These are phyloP conservation scores for Irineochytrium annulatum DNA, from an alignment of 192 early-diverging fungal species.

Conservation along the genomic window DNA sequence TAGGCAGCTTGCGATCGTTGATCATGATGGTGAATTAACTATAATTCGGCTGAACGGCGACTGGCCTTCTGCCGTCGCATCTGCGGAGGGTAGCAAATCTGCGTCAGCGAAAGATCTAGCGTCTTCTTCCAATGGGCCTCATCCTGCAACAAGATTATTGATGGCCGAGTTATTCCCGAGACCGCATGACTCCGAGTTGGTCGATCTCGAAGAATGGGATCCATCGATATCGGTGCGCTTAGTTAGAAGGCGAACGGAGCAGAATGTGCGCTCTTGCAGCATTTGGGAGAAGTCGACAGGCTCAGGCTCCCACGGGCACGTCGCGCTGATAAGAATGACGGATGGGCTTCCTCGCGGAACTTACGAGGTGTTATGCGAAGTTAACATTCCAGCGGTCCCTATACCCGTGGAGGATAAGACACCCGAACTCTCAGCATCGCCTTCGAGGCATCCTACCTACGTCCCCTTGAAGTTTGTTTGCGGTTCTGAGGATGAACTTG, in stretches of 20 bases:
- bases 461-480: constrained; percentile 28
- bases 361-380: constrained; percentile 28
- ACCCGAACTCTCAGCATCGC: too few species aligned
- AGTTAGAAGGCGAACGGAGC: constrained; percentile 9
- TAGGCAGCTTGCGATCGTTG: constrained; percentile 17
- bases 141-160: constrained; percentile 10
- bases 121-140: not conserved
- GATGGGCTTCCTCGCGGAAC: constrained; percentile 22
- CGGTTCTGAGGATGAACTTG: constrained; percentile 18
- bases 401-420: constrained; percentile 5
- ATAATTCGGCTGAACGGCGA: constrained; percentile 20
- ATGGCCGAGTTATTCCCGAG: constrained; percentile 13
- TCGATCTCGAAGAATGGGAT: constrained; percentile 13
- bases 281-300: constrained; percentile 23
- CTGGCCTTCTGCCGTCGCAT: constrained; percentile 19
- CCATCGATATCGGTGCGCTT: constrained; percentile 2
- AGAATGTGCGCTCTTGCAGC: constrained; percentile 9
- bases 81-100: too few species aligned
- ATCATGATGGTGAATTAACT: constrained; percentile 21
- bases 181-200: constrained; percentile 26
- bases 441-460: not conserved
- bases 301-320: constrained; percentile 21
- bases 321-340: constrained; percentile 21
- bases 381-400: constrained; percentile 18
- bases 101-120: not conserved